Base-by-base conservation (phyloP, 2,329 filamentous ascomycete genomes). In the Phialemonium atrogriseum region DNA sequence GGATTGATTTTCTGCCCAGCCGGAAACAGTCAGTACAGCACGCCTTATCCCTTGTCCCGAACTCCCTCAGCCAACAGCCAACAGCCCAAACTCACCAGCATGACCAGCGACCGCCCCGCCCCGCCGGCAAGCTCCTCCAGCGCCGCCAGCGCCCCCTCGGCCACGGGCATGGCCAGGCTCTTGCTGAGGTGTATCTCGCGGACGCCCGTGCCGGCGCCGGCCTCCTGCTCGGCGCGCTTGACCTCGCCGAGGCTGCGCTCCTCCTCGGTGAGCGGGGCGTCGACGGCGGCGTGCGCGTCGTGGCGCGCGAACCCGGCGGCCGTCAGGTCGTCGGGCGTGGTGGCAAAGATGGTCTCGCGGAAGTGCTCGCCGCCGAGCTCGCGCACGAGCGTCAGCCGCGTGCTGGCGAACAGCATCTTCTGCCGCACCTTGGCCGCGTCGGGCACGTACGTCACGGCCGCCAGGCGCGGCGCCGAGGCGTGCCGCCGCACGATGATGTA, bases 401-500 rank as follows among this genome's bases (percentile, higher is more conserved):
- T 88, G 15, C 77, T 74, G 5, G 84, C 84, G 54, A 89, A 88
- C 14, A 91, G 71, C 80, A 85, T 91, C 67, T 91, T 91, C 54
- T 86, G 80, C 23, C 84, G 77, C 35, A 91, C 84, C 17, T 80
- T 81, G 23, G 84, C 84, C 1, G 73, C 52, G 55, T 89, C 82
- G 16, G 84, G 85, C 5, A 91, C 77, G 54, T 87, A 91, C 21
- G 83, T 86, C 21, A 88, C 63, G 27, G 79, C 81, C 16, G 82
- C 60, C 41, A 87, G 76, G 42, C 56, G 58, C n/a, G 70, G 72
- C 4, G 63, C 55, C 22, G 57, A 52, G 31, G 75, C 66, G 53
- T 79, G 68, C 34, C 80, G 77, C 29, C 83, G 80, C 24, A 91
- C 73, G 47, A 91, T 72, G 45, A 84, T 68, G 60, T 88, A 91